Base-by-base conservation (phyloP, 192 early-diverging fungal genomes). In the Gorgonomyces haynaldii region DNA sequence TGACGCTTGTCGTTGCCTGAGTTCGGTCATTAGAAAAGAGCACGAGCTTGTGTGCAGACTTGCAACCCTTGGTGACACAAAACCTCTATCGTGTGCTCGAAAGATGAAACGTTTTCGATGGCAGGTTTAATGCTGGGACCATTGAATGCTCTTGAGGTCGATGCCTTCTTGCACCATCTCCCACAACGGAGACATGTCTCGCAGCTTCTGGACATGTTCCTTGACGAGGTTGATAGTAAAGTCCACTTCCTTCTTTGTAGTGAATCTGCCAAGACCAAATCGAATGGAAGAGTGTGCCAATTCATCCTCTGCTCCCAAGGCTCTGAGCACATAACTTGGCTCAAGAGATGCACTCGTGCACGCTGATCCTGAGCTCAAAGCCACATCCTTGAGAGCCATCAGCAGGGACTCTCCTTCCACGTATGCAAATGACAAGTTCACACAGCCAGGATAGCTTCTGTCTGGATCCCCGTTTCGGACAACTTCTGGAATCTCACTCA, bases 301-400 rank as follows among this genome's bases (percentile, higher is more conserved):
- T 41, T 94, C 94, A 42, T 97, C 91, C 27, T 94, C 89, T 9
- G 89, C 88, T 13, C 94, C 94, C n/a, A 97, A 66, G 7, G 94
- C 91, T 26, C 89, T 82, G 30, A 94, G 73, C n/a, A 94, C 94
- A 55, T 97, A 94, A 30, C 84, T 88, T 27, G 94, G 94, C 63
- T 97, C 94, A 4, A 94, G 65, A 1, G 88, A 93, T 6, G 94
- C 94, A 37, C 85, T 89, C 4, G 94, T 97, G 70, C 94, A 97
- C 2, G 94, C 94, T 2, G 81, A 84, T 8, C 94, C 94, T 16
- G 91, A 94, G 3, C 87, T 90, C 29, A 97, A 72, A 1, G 94
- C 94, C 49, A 97, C 84, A 42, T 97, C 91, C 60, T 97, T 97
- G 4, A 97, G 74, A 0, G 94, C 94, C 94, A 97, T 97, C 41